phyloP scores from a whole-genome alignment of 371 early-diverging fungal species.

The Lichtheimia corymbifera region DNA sequence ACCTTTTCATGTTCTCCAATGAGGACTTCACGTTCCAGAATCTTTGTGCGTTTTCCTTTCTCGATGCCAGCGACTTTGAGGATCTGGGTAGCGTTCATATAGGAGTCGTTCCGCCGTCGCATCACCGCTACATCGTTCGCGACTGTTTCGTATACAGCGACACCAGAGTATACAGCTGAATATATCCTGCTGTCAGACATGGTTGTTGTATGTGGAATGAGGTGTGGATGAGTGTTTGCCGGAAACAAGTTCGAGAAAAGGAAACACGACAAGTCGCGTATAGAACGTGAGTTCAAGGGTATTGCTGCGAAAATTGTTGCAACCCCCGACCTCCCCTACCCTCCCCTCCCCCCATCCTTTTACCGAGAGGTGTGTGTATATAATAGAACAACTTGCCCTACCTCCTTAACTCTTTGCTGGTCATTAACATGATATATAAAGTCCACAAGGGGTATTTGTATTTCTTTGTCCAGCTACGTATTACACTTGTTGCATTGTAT shows the following conservation, averaged over 20 bases:
- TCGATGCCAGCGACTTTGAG: conserved; percentile 95
- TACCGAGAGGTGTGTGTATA: no score
- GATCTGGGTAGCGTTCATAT: conserved; percentile 95
- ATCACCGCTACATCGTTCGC: conserved; percentile 85
- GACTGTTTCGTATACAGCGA: conserved; percentile 86
- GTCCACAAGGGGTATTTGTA: no score
- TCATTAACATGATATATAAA: no score
- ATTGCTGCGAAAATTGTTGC: no score
- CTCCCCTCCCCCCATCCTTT: no score
- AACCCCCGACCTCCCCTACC: no score
- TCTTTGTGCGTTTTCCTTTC: conserved; percentile 91
- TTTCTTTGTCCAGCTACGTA: no score
- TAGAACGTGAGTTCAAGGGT: no score
- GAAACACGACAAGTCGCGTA: conserved; percentile 5
- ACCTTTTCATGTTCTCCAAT: conserved; percentile 91
- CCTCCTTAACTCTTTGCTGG: no score
- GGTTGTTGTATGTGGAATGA: neutral
- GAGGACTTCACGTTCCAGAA: conserved; percentile 87
- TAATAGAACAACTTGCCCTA: no score
- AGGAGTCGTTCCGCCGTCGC: conserved; percentile 89
- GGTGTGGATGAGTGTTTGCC: neutral
- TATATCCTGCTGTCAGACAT: conserved; percentile 39
- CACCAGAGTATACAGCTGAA: conserved; percentile 83
- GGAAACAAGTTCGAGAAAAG: neutral
- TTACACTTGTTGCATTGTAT: no score